Base-by-base conservation (phyloP, 1,284 basidiomycete genomes). In the Amylostereum areolatum region DNA sequence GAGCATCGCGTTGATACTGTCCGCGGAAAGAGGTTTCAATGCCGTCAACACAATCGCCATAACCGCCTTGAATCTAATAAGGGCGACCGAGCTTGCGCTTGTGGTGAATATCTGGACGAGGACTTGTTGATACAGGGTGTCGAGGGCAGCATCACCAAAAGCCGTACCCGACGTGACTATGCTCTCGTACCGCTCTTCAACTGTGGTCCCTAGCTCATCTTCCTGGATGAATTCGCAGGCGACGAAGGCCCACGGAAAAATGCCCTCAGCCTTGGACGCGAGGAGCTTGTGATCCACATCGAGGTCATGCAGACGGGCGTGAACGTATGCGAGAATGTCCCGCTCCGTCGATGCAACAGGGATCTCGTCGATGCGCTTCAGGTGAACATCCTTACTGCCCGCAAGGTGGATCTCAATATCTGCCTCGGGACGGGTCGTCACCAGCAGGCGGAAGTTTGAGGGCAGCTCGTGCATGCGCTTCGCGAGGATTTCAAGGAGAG, bases 171-270 rank as follows among this genome's bases (percentile, higher is more conserved):
- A 29, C 5, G 9, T 46, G 11, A 43, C n/a, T 12, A 42, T n/a
- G 31, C 39, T 49, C 31, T 41, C 9, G 32, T 36, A 28, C 8
- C 28, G 29, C 32, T 29, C 32, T 24, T 35, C 11, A 6, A 34
- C 43, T 43, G 41, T 32, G 3, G 29, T 24, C 18, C 48, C 27
- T 24, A 27, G 4, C 11, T 25, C 11, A 4, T 50, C 31, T 34
- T 33, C 27, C 7, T 9, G 11, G 39, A 52, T 52, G 37, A 41
- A 54, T 11, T 42, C n/a, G 29, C 45, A 52, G 24, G 51, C 50
- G 25, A 44, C 37, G 28, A 34, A 48, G 3, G 54, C 54, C 54
- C 54, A 55, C 29, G 54, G 54, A 33, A 55, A 55, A 6, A 54
- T 39, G 2, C 49, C 41, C 27, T 53, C 46, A 9, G 52, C 29